phyloP scores from a whole-genome alignment of 352 stramenopile genomes.

The Pythium sukuiense region DNA sequence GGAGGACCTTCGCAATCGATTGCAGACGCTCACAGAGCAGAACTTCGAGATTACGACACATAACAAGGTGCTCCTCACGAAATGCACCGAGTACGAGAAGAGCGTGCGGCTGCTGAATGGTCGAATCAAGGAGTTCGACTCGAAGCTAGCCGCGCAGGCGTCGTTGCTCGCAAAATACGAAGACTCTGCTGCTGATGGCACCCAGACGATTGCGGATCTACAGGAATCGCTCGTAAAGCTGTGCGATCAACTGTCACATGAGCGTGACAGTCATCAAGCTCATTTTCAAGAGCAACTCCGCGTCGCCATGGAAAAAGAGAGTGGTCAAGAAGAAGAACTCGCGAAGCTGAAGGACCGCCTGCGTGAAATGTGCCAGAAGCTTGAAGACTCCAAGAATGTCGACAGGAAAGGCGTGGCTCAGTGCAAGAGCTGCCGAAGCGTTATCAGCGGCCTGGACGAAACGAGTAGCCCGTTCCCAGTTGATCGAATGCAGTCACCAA shows the following conservation, averaged over 20 bases:
- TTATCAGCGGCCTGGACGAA: no score
- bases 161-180: constrained; percentile 38
- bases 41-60: neutral
- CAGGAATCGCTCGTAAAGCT: constrained; percentile 40
- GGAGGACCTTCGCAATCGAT: neutral
- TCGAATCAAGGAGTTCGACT: constrained; percentile 3
- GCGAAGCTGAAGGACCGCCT: neutral
- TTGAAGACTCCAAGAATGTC: neutral
- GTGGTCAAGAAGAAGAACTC: neutral
- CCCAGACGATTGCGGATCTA: constrained; percentile 39
- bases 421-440: neutral
- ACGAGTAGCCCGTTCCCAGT: no score
- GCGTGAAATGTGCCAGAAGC: neutral
- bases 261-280: constrained; percentile 22
- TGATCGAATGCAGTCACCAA: no score
- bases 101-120: constrained; percentile 6
- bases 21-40: neutral
- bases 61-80: constrained; percentile 18
- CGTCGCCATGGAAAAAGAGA: constrained; percentile 4
- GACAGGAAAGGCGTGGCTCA: neutral
- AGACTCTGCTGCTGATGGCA: constrained; percentile 35
- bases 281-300: constrained; percentile 8
- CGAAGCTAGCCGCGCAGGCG: neutral
- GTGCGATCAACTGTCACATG: constrained; percentile 33
- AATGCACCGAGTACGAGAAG: constrained; percentile 20